Conservation (phyloP, 2,329 filamentous ascomycete genomes). For the Lasiodiplodia sp. region DNA sequence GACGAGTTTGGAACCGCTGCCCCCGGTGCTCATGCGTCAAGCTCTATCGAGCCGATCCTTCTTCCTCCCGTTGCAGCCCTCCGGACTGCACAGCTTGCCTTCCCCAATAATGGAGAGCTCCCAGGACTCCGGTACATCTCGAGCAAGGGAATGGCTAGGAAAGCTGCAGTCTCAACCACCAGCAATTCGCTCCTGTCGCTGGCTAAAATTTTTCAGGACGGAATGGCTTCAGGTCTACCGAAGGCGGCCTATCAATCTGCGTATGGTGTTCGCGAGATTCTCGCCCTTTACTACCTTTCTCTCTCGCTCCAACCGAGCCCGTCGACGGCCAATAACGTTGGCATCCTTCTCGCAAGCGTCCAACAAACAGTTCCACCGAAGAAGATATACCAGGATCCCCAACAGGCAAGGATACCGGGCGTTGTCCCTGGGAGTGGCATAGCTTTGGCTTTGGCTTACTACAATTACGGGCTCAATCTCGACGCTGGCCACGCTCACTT, state of each 20-base stretch:
- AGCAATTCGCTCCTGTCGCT: constrained; percentile 94
- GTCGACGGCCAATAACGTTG: constrained; percentile 97
- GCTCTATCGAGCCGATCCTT: constrained; percentile 70
- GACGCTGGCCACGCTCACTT: constrained; percentile 92
- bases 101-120: constrained; percentile 75
- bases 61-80: constrained; percentile 84
- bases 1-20: constrained; percentile 23
- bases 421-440: constrained; percentile 86
- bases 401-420: constrained; percentile 68
- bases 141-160: constrained; percentile 72
- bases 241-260: constrained; percentile 62
- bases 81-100: constrained; percentile 82
- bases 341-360: constrained; percentile 93
- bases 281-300: constrained; percentile 94
- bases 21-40: constrained; percentile 36
- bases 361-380: constrained; percentile 68
- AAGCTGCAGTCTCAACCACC: constrained; percentile 86
- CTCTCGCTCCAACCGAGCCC: constrained; percentile 93
- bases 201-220: constrained; percentile 97
- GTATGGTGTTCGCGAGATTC: constrained; percentile 86
- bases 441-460: constrained; percentile 87
- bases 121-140: constrained; percentile 77
- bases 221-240: constrained; percentile 68
- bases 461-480: constrained; percentile 88
- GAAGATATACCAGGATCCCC: constrained; percentile 45